Base-by-base conservation (phyloP, 2,329 filamentous ascomycete species). In the Emmonsiellopsis sp. region DNA sequence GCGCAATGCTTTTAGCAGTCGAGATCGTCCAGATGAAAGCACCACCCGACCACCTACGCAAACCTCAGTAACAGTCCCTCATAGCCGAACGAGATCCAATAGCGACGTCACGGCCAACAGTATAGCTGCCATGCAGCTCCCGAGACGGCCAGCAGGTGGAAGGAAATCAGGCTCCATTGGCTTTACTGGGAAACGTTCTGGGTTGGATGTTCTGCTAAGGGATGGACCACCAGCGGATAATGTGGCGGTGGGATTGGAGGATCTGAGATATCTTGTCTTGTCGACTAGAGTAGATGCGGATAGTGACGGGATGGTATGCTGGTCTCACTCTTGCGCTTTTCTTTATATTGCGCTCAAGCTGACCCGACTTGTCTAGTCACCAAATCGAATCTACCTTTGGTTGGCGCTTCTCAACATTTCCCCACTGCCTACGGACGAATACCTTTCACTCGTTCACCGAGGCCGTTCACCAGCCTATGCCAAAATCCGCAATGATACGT, bases 401-500 rank as follows among this genome's bases (percentile, higher is more conserved):
- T 81, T 97, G 41, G 88, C 95, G 61, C 82, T 98, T 10, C 85
- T 98, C 62, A 88, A 95, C 66, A 85, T 91, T 34, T 85, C 89
- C 6, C 83, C 95, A 43, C 76, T 96, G 58, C 80, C 85, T 44
- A 95, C 93, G 55, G 88, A 95, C 63, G 80, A 86, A 57, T 98
- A 98, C 69, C 86, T 97, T 59, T 80, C 82, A 54, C 85, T 97
- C 44, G 86, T 98, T 59, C 90, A 95, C 66, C 89, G 93, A 58
- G 92, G 93, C 58, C 87, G 92, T 26, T 97, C 92, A 2, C 91
- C 92, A 0, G 91, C 90, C 45, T 95, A 98, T 73, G 84, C 89
- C 64, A 98, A 98, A 74, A 98, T 98, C 67, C 88, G 91, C 68
- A 96, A 98, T 72, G 93, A 98, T 70, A 96, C 93, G 41, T 97